Base-by-base conservation (phyloP, 352 stramenopile genomes). In the Phytopythium litorale region DNA sequence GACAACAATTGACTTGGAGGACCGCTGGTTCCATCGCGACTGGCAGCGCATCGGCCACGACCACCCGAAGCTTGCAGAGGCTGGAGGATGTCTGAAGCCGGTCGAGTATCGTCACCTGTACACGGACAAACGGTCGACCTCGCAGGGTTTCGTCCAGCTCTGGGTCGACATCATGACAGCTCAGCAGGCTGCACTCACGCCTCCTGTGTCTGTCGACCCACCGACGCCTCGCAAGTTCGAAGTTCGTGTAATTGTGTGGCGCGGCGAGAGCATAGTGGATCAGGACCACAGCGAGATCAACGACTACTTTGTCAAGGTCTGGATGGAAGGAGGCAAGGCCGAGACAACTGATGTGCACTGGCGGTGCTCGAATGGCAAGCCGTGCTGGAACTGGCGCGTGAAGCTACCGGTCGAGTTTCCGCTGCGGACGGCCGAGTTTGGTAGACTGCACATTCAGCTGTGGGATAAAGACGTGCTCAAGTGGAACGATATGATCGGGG, bases 391-490 rank as follows among this genome's bases (percentile, higher is more conserved):
- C 66, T 98, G 89, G 81, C 84, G 93, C 0, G 70, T 98, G 54
- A 96, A 97, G 55, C 88, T 97, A 30, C 65, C 84, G 11, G 76
- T 96, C 0, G 78, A 97, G 61, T 91, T 94, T 19, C 90, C 90
- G 0, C 62, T 89, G 21, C 78, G 82, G 2, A 79, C 79, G 5
- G 60, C 80, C 0, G 92, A 98, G 58, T 84, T 97, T 54, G 87
- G 79, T 2, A 86, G 94, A 3, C 77, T 98, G 37, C 86, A 97
- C 58, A 66, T 98, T 15, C 91, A 97, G 63, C 69, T 98, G 11
- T 98, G 93, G 93, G 91, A 98, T 62, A 92, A 96, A 60, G 93
- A 98, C 63, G 61, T 98, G 7, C 64, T 97, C 45, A 97, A 98
- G 65, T 97, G 84, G 81, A 97, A 96, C 58, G 91, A 98, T 60